Conservation (phyloP, 2,329 filamentous ascomycete species). For the Leptographium procerum region DNA sequence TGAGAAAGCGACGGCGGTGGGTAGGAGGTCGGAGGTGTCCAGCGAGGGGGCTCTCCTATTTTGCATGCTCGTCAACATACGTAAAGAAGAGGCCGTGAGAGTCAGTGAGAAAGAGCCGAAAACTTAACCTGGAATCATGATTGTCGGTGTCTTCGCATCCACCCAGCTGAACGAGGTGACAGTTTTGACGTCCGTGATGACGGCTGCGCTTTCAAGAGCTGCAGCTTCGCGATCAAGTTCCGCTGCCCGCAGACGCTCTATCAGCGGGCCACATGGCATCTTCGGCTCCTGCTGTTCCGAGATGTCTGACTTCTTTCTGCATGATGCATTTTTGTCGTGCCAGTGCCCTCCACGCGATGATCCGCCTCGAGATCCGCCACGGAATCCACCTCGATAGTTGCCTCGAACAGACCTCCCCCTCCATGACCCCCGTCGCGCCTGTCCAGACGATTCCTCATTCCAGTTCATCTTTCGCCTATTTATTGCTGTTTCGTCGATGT, state of each 20-base stretch:
- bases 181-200: conserved; percentile 14
- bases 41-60: conserved; percentile 36
- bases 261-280: conserved; percentile 9
- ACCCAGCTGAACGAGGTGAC: conserved; percentile 28
- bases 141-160: conserved; percentile 14
- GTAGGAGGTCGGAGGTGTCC: conserved; percentile 28
- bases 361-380: not conserved
- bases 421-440: not conserved
- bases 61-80: not conserved
- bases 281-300: not conserved
- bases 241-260: conserved; percentile 6
- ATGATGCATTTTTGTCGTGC: not conserved
- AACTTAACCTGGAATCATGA: conserved; percentile 22
- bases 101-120: not conserved
- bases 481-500: not conserved
- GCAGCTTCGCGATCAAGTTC: conserved; percentile 12
- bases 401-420: not conserved
- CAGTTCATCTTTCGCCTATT: not conserved
- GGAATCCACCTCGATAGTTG: not conserved
- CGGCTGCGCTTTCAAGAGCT: conserved; percentile 9
- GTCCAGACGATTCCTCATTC: not conserved
- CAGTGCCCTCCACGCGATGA: not conserved
- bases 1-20: conserved; percentile 22
- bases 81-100: not conserved
- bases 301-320: too few species aligned